These are phyloP conservation scores for Malassezia dermatis DNA, from an alignment of 1,284 basidiomycete genomes.

Conservation along the genomic window DNA sequence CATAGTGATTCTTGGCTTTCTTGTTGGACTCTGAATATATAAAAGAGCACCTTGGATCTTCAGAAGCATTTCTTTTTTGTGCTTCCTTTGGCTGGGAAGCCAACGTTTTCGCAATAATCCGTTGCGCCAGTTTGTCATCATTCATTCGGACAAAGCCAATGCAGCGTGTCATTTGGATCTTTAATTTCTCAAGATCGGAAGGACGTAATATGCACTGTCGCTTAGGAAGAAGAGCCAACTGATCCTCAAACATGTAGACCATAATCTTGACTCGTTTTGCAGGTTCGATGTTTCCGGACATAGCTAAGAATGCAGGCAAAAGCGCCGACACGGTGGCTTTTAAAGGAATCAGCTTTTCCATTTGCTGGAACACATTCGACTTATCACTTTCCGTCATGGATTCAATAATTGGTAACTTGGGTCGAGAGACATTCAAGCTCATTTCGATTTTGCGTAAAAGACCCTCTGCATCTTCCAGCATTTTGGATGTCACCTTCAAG, in stretches of 20 bases:
- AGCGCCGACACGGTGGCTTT: slow-evolving; percentile 36
- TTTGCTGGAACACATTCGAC: slow-evolving; percentile 31
- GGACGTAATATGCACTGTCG: slow-evolving; percentile 35
- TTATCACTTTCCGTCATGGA: slow-evolving; percentile 35
- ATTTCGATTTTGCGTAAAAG: slow-evolving; percentile 12
- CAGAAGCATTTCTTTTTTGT: background rate
- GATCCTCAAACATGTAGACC: slow-evolving; percentile 44
- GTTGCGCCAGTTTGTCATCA: slow-evolving; percentile 35
- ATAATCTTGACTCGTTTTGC: slow-evolving; percentile 45
- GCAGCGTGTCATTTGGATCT: slow-evolving; percentile 43
- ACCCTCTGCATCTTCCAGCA: slow-evolving; percentile 32
- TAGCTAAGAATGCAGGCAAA: slow-evolving; percentile 42
- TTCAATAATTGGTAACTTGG: slow-evolving; percentile 32
- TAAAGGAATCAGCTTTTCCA: slow-evolving; percentile 33
- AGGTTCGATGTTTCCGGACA: slow-evolving; percentile 38
- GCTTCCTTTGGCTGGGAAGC: background rate
- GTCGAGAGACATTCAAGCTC: slow-evolving; percentile 1
- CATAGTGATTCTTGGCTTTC: background rate
- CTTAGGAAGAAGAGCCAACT: slow-evolving; percentile 31
- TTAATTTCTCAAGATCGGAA: slow-evolving; percentile 42
- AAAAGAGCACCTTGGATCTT: background rate
- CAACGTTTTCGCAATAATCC: slow-evolving; percentile 20
- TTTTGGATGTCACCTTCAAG: slow-evolving; percentile 23
- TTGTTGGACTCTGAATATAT: background rate
- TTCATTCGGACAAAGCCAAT: slow-evolving; percentile 41